Conservation (phyloP, 2,329 filamentous ascomycete species). For the Aureobasidium pullulans region DNA sequence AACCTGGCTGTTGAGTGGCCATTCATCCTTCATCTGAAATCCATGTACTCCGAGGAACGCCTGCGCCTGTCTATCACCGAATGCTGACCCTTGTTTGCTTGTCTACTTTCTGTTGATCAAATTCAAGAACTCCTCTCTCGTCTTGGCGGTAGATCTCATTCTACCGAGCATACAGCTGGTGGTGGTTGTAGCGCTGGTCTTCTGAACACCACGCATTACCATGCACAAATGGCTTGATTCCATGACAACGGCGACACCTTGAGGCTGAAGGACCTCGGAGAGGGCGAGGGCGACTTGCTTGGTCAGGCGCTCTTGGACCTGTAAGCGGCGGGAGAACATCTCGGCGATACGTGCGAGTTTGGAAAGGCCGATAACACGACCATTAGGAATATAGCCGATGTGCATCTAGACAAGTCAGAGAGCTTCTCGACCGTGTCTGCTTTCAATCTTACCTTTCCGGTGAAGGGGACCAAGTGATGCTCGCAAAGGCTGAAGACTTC, state of each 20-base stretch:
- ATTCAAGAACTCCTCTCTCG: slow-evolving; percentile 89
- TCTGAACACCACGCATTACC: slow-evolving; percentile 98
- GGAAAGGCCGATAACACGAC: slow-evolving; percentile 87
- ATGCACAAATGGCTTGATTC: slow-evolving; percentile 95
- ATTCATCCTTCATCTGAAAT: slow-evolving; percentile 7
- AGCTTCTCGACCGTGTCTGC: background rate
- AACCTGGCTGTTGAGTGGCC: slow-evolving; percentile 14
- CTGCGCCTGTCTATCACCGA: slow-evolving; percentile 8
- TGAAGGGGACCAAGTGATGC: slow-evolving; percentile 95
- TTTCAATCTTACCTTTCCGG: slow-evolving; percentile 64
- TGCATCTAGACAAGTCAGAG: slow-evolving; percentile 63
- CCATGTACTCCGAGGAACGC: slow-evolving; percentile 15
- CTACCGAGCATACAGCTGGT: slow-evolving; percentile 97
- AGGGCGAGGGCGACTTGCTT: slow-evolving; percentile 94
- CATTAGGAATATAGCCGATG: slow-evolving; percentile 91
- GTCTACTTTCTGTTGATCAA: slow-evolving; percentile 38
- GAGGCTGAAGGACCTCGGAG: slow-evolving; percentile 84
- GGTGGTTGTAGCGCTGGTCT: slow-evolving; percentile 77
- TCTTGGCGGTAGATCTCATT: slow-evolving; percentile 88
- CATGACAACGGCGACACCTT: slow-evolving; percentile 95
- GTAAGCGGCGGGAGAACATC: slow-evolving; percentile 88
- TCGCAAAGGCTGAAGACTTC: slow-evolving; percentile 93
- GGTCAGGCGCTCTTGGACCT: slow-evolving; percentile 93
- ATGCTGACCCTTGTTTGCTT: background rate
- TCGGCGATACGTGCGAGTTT: slow-evolving; percentile 94